Evolutionary conservation across 768 basidiomycete species (phyloP).

Genomic region (Erythrobasidium yunnanense): DNA sequence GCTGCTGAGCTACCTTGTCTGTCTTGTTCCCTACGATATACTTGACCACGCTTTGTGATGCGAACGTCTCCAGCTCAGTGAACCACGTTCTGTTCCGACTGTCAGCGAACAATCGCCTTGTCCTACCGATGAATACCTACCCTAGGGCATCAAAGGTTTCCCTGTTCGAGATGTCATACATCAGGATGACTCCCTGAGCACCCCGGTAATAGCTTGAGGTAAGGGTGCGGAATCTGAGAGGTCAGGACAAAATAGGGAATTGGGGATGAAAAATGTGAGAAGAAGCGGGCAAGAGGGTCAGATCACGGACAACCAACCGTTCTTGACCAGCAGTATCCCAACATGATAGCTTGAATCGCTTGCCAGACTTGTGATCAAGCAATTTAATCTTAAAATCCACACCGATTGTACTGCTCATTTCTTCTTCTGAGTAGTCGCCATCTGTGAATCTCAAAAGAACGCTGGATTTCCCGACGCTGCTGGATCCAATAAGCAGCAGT

Average conservation of each 20-base stretch:
- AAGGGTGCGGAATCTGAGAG: conserved; percentile 49
- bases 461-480: conserved; percentile 74
- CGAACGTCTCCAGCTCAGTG: conserved; percentile 81
- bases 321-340: conserved; percentile 99
- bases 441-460: conserved; percentile 89
- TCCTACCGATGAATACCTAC: too few relatives aligned
- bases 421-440: conserved; percentile 88
- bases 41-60: conserved; percentile 55
- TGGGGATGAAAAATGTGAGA: background rate
- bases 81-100: conserved; percentile 65
- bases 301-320: conserved; percentile 50
- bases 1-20: conserved; percentile 55
- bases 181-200: conserved; percentile 47
- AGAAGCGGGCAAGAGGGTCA: background rate
- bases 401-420: conserved; percentile 55
- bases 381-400: conserved; percentile 43
- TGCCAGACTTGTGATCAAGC: conserved; percentile 39
- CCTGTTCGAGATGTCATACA: conserved; percentile 87
- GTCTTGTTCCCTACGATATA: conserved; percentile 85
- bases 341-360: conserved; percentile 66
- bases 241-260: too few relatives aligned
- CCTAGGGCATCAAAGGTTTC: conserved; percentile 87
- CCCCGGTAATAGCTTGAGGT: conserved; percentile 86
- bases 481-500: conserved; percentile 37
- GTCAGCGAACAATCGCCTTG: conserved; percentile 80